Evolutionary conservation across 1,284 basidiomycete species (phyloP).

Genomic region (Abortiporus biennis): DNA sequence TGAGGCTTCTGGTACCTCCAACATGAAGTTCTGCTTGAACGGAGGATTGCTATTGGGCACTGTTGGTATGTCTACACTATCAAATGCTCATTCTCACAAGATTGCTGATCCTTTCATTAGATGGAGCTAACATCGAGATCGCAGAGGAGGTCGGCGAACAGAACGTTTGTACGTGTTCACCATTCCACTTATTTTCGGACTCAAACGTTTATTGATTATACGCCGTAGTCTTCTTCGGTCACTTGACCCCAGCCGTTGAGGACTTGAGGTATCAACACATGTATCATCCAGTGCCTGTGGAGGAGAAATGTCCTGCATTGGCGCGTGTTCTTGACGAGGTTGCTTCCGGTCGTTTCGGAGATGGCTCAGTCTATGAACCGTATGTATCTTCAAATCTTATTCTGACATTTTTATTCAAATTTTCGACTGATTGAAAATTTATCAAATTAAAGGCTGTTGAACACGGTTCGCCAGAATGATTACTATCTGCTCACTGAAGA

Average conservation of each 20-base stretch:
- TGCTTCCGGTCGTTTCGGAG: constrained; percentile 72
- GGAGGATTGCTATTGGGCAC: constrained; percentile 82
- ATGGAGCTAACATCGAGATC: constrained; percentile 95
- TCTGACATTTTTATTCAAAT: neutral
- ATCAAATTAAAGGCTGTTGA: constrained; percentile 57
- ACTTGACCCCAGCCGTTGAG: constrained; percentile 77
- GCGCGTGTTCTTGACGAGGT: constrained; percentile 71
- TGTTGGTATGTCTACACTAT: constrained; percentile 38
- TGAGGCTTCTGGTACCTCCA: constrained; percentile 82
- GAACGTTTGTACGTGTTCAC: constrained; percentile 54
- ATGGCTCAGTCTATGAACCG: constrained; percentile 73
- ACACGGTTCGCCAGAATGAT: constrained; percentile 74
- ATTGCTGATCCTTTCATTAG: constrained; percentile 25
- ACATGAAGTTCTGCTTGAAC: constrained; percentile 92
- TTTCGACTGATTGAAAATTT: neutral
- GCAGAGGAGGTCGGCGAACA: constrained; percentile 81
- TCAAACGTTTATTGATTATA: constrained; percentile 5
- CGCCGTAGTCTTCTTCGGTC: constrained; percentile 72
- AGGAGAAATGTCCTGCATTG: constrained; percentile 76
- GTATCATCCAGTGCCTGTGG: constrained; percentile 75
- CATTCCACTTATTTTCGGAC: neutral
- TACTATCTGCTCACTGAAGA: constrained; percentile 85
- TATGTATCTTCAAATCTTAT: constrained; percentile 30
- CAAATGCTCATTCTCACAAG: neutral
- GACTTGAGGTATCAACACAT: constrained; percentile 78